These are phyloP conservation scores for Citrus medica DNA, from an alignment of 345 rosid species.

Conservation along the genomic window DNA sequence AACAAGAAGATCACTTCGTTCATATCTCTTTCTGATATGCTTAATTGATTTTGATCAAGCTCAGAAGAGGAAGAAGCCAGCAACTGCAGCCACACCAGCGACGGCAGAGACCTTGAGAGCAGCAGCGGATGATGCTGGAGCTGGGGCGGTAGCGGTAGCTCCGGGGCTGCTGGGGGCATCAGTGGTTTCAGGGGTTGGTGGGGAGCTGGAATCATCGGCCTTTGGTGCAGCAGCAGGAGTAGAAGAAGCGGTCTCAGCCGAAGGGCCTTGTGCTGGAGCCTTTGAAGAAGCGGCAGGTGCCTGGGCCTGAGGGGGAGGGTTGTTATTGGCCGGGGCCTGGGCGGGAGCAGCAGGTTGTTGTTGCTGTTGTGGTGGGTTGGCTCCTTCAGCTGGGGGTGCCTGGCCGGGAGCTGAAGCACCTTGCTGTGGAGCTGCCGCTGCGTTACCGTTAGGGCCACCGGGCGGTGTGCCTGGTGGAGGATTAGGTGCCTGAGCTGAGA, in stretches of 20 bases:
- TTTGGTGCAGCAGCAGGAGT: slow-evolving; percentile 17
- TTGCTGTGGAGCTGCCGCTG: slow-evolving; percentile 1
- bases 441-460: too few relatives aligned
- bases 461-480: not conserved
- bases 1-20: not conserved
- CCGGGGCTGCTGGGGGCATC: not conserved
- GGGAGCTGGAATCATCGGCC: not conserved
- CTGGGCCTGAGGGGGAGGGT: not conserved
- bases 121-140: not conserved
- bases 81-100: slow-evolving; percentile 11
- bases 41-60: not conserved
- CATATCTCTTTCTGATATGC: not conserved
- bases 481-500: slow-evolving; percentile 32
- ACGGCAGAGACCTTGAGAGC: slow-evolving; percentile 11
- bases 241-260: slow-evolving; percentile 12
- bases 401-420: not conserved
- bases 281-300: not conserved
- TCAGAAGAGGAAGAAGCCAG: slow-evolving; percentile 17
- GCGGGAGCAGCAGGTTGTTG: slow-evolving; percentile 9
- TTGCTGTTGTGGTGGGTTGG: not conserved
- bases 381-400: not conserved
- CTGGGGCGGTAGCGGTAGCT: slow-evolving; percentile 5
- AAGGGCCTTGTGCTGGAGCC: not conserved
- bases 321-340: not conserved
- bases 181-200: slow-evolving; percentile 21